These are phyloP conservation scores for Stemphylium beticola DNA, from an alignment of 2,329 filamentous ascomycete genomes.

Conservation along the genomic window DNA sequence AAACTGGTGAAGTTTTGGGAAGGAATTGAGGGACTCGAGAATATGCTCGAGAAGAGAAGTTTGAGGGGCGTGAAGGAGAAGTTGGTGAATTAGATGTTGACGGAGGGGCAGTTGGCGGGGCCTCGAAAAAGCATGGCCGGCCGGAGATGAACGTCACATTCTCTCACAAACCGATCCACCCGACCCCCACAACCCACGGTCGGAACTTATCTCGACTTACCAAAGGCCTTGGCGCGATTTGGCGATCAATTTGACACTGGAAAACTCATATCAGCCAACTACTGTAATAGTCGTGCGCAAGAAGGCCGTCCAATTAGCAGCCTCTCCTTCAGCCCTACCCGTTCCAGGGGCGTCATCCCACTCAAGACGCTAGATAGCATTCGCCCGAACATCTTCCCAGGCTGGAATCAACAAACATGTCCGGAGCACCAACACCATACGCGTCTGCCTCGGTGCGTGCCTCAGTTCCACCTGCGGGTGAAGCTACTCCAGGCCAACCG, in stretches of 20 bases:
- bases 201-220: constrained; percentile 24
- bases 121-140: constrained; percentile 22
- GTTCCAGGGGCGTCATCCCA: constrained; percentile 28
- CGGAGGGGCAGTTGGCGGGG: constrained; percentile 39
- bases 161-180: constrained; percentile 17
- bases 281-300: constrained; percentile 11
- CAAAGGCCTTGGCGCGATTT: constrained; percentile 13
- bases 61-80: constrained; percentile 3
- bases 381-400: constrained; percentile 1
- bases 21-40: neutral
- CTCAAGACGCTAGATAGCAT: constrained; percentile 25
- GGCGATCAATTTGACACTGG: constrained; percentile 11
- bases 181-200: constrained; percentile 31
- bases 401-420: constrained; percentile 34
- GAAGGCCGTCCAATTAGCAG: constrained; percentile 23
- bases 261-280: constrained; percentile 3
- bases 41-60: neutral
- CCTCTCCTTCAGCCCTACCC: constrained; percentile 18
- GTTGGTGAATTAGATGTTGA: constrained; percentile 19
- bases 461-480: constrained; percentile 40
- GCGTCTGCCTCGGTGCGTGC: constrained; percentile 39
- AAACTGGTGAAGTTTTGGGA: constrained; percentile 16
- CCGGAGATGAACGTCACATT: constrained; percentile 27
- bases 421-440: constrained; percentile 42
- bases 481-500: constrained; percentile 36